Evolutionary conservation across 139 green algal species (phyloP).

Genomic region (Asterochloris erici): DNA sequence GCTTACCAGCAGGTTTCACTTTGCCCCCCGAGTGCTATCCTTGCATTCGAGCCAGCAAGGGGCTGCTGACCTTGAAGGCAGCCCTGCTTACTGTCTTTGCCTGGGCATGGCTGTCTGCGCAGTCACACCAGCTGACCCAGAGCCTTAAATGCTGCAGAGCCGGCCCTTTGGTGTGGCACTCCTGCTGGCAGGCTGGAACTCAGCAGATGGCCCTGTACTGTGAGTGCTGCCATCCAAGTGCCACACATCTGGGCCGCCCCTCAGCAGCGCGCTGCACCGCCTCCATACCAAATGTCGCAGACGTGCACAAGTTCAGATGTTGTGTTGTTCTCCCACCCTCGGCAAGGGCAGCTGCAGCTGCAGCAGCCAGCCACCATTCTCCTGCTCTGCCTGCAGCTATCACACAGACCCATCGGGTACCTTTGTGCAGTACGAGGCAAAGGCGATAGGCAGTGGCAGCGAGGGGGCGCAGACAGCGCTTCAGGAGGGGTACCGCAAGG

Average conservation of each 20-base stretch:
- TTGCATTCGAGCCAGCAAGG: neutral
- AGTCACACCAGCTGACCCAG: neutral
- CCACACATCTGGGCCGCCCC: neutral
- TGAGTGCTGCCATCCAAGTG: constrained; percentile 34
- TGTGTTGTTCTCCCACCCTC: no score
- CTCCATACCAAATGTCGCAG: no score
- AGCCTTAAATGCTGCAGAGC: constrained; percentile 49
- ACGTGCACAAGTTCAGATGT: no score
- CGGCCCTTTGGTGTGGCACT: constrained; percentile 98
- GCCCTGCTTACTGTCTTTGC: no score
- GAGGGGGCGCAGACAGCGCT: constrained; percentile 87
- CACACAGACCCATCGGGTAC: constrained; percentile 96
- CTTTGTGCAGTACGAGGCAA: constrained; percentile 87
- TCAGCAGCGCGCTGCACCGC: no score
- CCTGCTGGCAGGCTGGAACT: constrained; percentile 91
- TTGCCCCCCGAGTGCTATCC: neutral
- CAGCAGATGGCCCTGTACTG: constrained; percentile 70
- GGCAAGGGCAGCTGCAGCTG: constrained; percentile 50
- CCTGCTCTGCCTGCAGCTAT: constrained; percentile 58
- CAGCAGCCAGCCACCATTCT: constrained; percentile 58
- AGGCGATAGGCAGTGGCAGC: constrained; percentile 91
- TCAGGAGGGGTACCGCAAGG: constrained; percentile 71
- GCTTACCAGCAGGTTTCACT: neutral
- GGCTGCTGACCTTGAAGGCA: no score
- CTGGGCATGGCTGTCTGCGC: neutral